A percentile compares a stretch with the other conserved stretches of the same genome.
These are phyloP conservation scores for Galeopsis tetrahit DNA, from an alignment of 257 asterid genomes.

Conservation along the genomic window DNA sequence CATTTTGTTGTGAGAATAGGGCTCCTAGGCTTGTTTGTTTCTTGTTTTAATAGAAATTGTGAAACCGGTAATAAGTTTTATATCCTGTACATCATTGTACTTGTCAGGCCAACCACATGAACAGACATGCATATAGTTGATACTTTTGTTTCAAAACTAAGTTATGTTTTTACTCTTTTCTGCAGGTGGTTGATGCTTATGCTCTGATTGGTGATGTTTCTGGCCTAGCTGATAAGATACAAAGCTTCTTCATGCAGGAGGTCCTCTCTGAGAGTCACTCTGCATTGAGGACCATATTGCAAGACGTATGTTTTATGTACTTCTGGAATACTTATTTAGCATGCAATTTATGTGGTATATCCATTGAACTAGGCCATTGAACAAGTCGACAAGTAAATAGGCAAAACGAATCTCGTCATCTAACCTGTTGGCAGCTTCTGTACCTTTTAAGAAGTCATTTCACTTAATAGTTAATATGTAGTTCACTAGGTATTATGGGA, in stretches of 20 bases:
- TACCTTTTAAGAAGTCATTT: slow-evolving; percentile 17
- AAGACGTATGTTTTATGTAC: slow-evolving; percentile 60
- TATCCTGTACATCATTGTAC: slow-evolving; percentile 20
- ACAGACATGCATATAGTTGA: slow-evolving; percentile 24
- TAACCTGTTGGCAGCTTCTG: slow-evolving; percentile 21
- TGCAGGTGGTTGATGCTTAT: slow-evolving; percentile 95
- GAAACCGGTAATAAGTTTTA: slow-evolving; percentile 16
- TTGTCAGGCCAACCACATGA: slow-evolving; percentile 25
- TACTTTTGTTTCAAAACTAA: slow-evolving; percentile 27
- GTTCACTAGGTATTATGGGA: background rate
- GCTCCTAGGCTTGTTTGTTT: slow-evolving; percentile 17
- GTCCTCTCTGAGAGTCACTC: slow-evolving; percentile 92
- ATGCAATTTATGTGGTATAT: slow-evolving; percentile 14
- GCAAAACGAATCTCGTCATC: slow-evolving; percentile 19
- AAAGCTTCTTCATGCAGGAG: slow-evolving; percentile 99
- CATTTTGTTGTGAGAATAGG: slow-evolving; percentile 20
- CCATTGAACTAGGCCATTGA: slow-evolving; percentile 23
- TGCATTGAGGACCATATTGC: slow-evolving; percentile 75
- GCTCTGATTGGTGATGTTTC: slow-evolving; percentile 96
- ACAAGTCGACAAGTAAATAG: slow-evolving; percentile 8
- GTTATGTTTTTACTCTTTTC: slow-evolving; percentile 30
- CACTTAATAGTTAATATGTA: slow-evolving; percentile 13
- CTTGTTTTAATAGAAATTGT: slow-evolving; percentile 15
- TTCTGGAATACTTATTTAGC: slow-evolving; percentile 28
- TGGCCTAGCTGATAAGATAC: slow-evolving; percentile 96